Evolutionary conservation across 2,329 filamentous ascomycete species (phyloP), one percentile per base, ranked within the genome.

Genomic region (Alternaria rosae): DNA sequence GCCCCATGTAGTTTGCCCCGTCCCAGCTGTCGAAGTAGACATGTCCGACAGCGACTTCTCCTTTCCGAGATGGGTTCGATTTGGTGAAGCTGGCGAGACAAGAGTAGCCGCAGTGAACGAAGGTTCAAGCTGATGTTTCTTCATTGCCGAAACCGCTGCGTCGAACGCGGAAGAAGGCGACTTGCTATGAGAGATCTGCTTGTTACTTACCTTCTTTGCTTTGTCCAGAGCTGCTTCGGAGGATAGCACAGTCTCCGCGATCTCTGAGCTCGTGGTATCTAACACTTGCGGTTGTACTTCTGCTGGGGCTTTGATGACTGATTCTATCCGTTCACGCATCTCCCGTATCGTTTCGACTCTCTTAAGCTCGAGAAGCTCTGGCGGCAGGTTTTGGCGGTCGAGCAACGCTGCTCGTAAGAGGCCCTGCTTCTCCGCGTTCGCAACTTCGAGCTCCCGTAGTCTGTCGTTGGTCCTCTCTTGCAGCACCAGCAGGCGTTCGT

Each of bases 151-250:
- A 43, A 70, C 62, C 17, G 67, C 66, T 54, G 68, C 50, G 41
- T 72, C 68, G 59, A 72, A 75, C 10, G 69, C 65, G 25, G 68
- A 69, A 28, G 63, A 65, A 55, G 57, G 57, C 44, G 65, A 60
- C 32, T 65, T 67, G 50, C 61, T 66, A 59, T 67, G 64, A 64
- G 66, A 66, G 61, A 73, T 55, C 65, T 77, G 76, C 32, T 54
- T 61, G 32, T 52, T 65, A 67, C 77, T 78, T 77, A 79, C 77
- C 74, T 77, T 78, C 66, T 74, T 78, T 32, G 71, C 76, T 41
- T 73, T 74, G 12, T 78, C 77, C n/a, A 80, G 59, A 20, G 74
- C 76, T 12, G 71, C 75, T 62, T 78, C 71, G 20, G 75, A 71
- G 9, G 66, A 72, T 38, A 76, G 58, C 8, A 80, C 69, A 17